These are phyloP conservation scores for Fomitopsis pinicola DNA, from an alignment of 1,284 basidiomycete genomes.

Conservation along the genomic window DNA sequence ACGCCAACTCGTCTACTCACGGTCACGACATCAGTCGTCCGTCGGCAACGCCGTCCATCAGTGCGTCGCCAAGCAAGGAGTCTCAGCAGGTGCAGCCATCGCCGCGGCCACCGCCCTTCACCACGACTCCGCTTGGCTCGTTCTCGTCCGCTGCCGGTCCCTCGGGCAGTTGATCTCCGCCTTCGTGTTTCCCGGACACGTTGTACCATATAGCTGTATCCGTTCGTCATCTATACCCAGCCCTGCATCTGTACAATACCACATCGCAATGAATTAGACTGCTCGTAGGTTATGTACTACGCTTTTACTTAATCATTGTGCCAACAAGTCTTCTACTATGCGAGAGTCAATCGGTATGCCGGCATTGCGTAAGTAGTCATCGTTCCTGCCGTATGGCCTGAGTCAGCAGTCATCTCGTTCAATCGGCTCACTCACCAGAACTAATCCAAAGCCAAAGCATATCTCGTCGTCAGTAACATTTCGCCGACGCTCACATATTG, in stretches of 20 bases:
- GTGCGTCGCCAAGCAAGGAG: constrained; percentile 37
- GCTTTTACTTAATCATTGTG: constrained; percentile 4
- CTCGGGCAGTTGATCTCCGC: not conserved
- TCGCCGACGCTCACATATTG: not conserved
- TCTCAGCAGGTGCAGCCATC: constrained; percentile 23
- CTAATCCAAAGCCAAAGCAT: constrained; percentile 18
- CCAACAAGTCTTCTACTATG: constrained; percentile 52
- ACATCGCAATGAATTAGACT: not conserved
- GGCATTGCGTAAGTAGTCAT: constrained; percentile 65
- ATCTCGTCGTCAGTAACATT: not conserved
- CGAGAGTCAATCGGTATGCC: constrained; percentile 54
- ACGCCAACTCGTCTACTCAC: constrained; percentile 6
- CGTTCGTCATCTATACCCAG: constrained; percentile 11
- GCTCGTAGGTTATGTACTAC: not conserved
- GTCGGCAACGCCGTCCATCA: constrained; percentile 29
- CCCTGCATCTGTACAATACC: constrained; percentile 16
- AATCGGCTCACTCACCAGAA: constrained; percentile 36
- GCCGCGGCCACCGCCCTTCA: constrained; percentile 26
- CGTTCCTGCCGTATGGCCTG: constrained; percentile 53
- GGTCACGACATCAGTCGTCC: constrained; percentile 10
- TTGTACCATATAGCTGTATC: constrained; percentile 10
- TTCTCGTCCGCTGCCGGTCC: constrained; percentile 2
- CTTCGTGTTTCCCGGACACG: too few species aligned
- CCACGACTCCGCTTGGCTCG: constrained; percentile 21
- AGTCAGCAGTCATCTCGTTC: not conserved